Percentiles rank a stretch among this genome's conserved stretches.
phyloP scores from a whole-genome alignment of 257 asterid species.

The Coffea eugenioides region DNA sequence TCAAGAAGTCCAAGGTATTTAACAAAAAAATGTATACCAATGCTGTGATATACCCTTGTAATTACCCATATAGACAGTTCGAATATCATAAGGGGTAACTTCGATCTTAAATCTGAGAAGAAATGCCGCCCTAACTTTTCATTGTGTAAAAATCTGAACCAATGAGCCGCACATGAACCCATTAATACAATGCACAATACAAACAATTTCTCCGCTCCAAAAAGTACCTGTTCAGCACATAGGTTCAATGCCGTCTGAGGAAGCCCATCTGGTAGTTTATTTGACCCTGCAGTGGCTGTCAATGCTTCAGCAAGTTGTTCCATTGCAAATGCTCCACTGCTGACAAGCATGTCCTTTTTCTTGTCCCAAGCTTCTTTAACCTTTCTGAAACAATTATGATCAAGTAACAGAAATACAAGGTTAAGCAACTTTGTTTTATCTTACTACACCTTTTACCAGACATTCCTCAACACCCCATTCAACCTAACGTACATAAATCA shows the following conservation, averaged over 20 bases:
- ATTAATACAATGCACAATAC: not conserved
- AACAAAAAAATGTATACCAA: not conserved
- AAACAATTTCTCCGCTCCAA: not conserved
- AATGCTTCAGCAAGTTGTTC: constrained; percentile 90
- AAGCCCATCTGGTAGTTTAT: constrained; percentile 69
- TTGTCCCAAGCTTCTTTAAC: constrained; percentile 95
- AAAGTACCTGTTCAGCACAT: constrained; percentile 78
- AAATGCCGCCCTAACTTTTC: not conserved
- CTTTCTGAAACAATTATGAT: constrained; percentile 50
- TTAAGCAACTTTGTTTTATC: not conserved
- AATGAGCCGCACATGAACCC: not conserved
- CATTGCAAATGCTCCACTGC: constrained; percentile 76
- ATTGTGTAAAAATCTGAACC: not conserved
- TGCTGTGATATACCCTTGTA: not conserved
- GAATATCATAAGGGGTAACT: not conserved
- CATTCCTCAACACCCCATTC: not conserved
- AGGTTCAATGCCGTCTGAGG: constrained; percentile 51
- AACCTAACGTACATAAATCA: not conserved
- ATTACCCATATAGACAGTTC: not conserved
- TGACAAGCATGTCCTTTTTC: constrained; percentile 55
- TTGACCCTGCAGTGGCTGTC: constrained; percentile 51
- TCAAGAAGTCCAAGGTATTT: not conserved
- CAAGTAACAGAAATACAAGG: not conserved
- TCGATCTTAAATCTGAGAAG: not conserved
- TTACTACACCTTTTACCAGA: not conserved